Conservation (phyloP, 2,329 filamentous ascomycete genomes). For the Monosporascus sp. region DNA sequence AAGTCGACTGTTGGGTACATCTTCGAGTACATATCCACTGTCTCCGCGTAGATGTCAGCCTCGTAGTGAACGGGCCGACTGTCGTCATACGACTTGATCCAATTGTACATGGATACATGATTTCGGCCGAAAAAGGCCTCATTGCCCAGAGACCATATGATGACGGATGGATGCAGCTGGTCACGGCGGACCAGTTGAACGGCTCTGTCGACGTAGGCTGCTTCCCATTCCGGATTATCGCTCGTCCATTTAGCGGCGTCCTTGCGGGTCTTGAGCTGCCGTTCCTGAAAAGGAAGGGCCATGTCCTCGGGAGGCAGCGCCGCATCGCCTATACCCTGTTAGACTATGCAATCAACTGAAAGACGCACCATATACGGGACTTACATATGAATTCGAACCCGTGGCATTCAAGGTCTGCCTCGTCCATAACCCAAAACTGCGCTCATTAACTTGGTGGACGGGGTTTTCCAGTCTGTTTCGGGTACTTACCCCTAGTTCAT, state of each 20-base stretch:
- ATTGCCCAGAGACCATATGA: constrained; percentile 64
- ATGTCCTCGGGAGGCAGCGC: constrained; percentile 21
- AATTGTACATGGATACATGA: constrained; percentile 57
- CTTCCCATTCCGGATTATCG: constrained; percentile 51
- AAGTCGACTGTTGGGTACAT: constrained; percentile 53
- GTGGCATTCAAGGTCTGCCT: constrained; percentile 38
- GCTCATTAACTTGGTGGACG: constrained; percentile 13
- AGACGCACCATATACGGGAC: constrained; percentile 8
- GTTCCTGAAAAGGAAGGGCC: constrained; percentile 22
- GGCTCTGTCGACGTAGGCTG: constrained; percentile 61
- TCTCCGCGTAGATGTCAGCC: constrained; percentile 49
- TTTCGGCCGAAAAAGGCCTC: constrained; percentile 64
- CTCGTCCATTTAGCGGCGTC: constrained; percentile 44
- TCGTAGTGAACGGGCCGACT: constrained; percentile 58
- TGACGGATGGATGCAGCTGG: constrained; percentile 59
- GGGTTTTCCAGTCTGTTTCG: not conserved
- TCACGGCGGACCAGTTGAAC: constrained; percentile 57
- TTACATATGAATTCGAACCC: constrained; percentile 26
- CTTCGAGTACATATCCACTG: constrained; percentile 54
- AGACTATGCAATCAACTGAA: constrained; percentile 1
- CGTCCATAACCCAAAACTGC: constrained; percentile 49
- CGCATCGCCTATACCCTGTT: constrained; percentile 19
- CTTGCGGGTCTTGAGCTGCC: constrained; percentile 28
- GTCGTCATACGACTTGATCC: constrained; percentile 49
- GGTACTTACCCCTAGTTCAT: constrained; percentile 41